These are phyloP conservation scores for Sherardia arvensis DNA, from an alignment of 257 asterid species.

Conservation along the genomic window DNA sequence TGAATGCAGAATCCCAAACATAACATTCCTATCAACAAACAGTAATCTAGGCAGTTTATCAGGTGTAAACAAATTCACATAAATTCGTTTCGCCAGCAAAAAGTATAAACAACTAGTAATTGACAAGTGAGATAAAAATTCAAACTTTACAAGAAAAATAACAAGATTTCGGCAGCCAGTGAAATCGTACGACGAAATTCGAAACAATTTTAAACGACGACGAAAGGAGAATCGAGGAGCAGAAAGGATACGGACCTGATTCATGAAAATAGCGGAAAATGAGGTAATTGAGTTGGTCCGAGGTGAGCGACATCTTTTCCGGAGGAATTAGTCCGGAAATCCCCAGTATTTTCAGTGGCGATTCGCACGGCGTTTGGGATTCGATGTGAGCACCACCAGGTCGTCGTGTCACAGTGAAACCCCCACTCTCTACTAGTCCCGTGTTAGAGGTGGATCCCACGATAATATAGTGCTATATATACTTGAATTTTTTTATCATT, in stretches of 20 bases:
- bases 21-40: neutral
- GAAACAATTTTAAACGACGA: neutral
- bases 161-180: neutral
- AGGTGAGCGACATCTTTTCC: constrained; percentile 57
- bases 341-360: neutral
- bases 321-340: neutral
- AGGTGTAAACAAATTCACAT: neutral
- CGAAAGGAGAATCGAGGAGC: neutral
- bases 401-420: neutral
- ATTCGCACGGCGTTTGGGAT: neutral
- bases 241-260: constrained; percentile 45
- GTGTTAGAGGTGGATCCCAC: neutral
- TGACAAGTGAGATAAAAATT: neutral
- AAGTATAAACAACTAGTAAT: neutral
- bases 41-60: neutral
- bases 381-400: neutral
- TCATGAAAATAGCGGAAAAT: constrained; percentile 87
- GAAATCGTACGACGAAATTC: neutral
- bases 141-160: no score
- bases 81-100: neutral
- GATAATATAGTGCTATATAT: no score
- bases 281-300: constrained; percentile 73
- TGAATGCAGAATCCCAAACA: neutral
- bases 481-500: no score
- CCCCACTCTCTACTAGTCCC: neutral